Evolutionary conservation across 768 basidiomycete species (phyloP).

Genomic region (Butyriboletus loyo): DNA sequence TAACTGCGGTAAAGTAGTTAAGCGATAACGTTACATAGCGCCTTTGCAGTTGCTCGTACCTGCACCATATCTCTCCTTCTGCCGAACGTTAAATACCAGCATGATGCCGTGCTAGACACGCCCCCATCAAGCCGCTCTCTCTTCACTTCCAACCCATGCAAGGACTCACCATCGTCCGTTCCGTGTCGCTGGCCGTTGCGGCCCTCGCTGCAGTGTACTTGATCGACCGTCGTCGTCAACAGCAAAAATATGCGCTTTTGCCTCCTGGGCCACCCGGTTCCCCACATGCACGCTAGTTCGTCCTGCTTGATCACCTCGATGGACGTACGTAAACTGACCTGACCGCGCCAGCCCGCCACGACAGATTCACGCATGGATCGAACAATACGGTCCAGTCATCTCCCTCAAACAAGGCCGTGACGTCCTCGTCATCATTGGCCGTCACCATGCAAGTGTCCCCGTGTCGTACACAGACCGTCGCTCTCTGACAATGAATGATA

Average conservation of each 20-base stretch:
- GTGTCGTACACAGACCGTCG: neutral
- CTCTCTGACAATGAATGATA: neutral
- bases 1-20: too few relatives aligned
- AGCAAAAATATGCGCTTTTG: constrained; percentile 9
- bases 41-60: too few relatives aligned
- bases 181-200: neutral
- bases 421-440: constrained; percentile 25
- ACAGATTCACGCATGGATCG: constrained; percentile 24
- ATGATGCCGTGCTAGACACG: neutral
- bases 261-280: constrained; percentile 22
- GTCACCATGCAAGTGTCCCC: constrained; percentile 14
- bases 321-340: neutral
- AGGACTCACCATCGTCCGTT: too few relatives aligned
- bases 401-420: constrained; percentile 23
- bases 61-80: too few relatives aligned
- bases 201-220: constrained; percentile 1
- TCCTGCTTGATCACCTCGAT: too few relatives aligned
- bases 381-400: constrained; percentile 26
- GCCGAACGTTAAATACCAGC: too few relatives aligned
- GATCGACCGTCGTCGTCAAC: constrained; percentile 1
- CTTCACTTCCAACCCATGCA: too few relatives aligned
- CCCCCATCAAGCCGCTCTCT: too few relatives aligned
- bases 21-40: too few relatives aligned
- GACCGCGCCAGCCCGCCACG: constrained; percentile 11
- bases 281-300: constrained; percentile 20